Conservation (phyloP, 192 early-diverging fungal species). For the Globomyces pollinis-pini region DNA sequence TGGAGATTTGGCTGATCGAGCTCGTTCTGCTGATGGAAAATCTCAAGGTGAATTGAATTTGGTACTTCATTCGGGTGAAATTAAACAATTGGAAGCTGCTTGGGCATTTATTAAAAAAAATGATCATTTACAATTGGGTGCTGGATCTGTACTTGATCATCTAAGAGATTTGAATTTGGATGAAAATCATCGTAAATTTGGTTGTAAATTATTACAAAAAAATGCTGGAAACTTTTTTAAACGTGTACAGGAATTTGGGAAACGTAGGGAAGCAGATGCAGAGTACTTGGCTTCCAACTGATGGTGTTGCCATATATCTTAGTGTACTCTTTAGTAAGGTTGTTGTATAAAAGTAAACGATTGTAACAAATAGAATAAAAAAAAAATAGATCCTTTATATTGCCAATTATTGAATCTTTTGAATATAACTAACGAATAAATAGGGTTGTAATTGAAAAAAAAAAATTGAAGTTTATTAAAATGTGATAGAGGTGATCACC, state of each 20-base stretch:
- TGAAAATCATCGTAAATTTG: conserved; percentile 1
- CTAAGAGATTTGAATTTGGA: neutral
- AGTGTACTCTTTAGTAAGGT: too few relatives aligned
- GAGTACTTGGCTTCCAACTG: conserved; percentile 5
- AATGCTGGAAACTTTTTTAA: conserved; percentile 14
- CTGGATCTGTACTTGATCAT: conserved; percentile 8
- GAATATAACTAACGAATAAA: too few relatives aligned
- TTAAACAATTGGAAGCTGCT: conserved; percentile 1
- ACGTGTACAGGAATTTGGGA: conserved; percentile 11
- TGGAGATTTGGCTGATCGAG: conserved; percentile 7
- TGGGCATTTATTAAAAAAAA: neutral
- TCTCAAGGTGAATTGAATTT: neutral
- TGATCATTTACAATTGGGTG: neutral
- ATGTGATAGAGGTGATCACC: too few relatives aligned
- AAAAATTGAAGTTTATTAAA: too few relatives aligned
- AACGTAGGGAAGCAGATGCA: neutral
- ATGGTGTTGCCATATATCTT: too few relatives aligned
- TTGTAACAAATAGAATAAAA: too few relatives aligned
- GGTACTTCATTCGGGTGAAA: conserved; percentile 2
- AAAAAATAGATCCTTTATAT: too few relatives aligned
- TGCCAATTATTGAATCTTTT: too few relatives aligned
- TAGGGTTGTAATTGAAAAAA: too few relatives aligned
- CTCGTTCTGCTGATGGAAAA: neutral
- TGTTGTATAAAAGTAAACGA: too few relatives aligned
- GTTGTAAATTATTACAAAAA: conserved; percentile 2